These are phyloP conservation scores for Rhodotorula paludigena DNA, from an alignment of 768 basidiomycete genomes.

Conservation along the genomic window DNA sequence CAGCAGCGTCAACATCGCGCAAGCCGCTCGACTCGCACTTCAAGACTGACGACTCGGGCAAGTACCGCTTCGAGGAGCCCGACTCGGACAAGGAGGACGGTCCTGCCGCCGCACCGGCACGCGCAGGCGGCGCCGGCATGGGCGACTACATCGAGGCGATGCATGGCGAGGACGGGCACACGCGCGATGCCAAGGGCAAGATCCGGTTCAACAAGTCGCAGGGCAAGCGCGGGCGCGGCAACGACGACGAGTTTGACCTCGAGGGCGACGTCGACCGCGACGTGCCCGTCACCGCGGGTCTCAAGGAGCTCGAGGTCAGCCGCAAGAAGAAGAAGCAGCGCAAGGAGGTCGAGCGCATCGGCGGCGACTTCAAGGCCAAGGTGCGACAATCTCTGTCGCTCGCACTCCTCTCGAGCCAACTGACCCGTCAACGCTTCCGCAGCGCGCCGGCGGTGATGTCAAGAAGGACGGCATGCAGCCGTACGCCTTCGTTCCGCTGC, in stretches of 20 bases:
- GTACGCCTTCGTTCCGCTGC: conserved; percentile 83
- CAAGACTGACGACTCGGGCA: conserved; percentile 62
- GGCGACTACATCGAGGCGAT: conserved; percentile 76
- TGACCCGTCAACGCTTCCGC: conserved; percentile 3
- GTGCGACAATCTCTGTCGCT: conserved; percentile 51
- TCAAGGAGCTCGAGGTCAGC: conserved; percentile 70
- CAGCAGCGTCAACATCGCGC: neutral
- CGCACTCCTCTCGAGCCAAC: neutral
- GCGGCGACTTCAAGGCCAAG: conserved; percentile 93
- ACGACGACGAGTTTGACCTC: conserved; percentile 57
- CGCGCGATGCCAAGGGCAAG: conserved; percentile 71
- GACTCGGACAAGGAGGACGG: conserved; percentile 58
- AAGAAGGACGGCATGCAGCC: conserved; percentile 69
- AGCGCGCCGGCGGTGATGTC: conserved; percentile 94
- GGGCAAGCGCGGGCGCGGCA: conserved; percentile 65
- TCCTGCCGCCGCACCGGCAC: conserved; percentile 71
- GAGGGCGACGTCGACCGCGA: conserved; percentile 53
- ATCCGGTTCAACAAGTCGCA: conserved; percentile 96
- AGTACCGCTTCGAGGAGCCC: conserved; percentile 44
- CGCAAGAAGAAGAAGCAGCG: conserved; percentile 54
- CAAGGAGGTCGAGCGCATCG: conserved; percentile 56
- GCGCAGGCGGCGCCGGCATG: conserved; percentile 71
- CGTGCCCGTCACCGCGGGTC: conserved; percentile 46
- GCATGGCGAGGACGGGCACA: conserved; percentile 83
- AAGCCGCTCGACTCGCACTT: conserved; percentile 53